Evolutionary conservation across 2,329 filamentous ascomycete genomes (phyloP), one percentile per base, ranked within the genome.

Genomic region (Pestalotiopsis sp.): DNA sequence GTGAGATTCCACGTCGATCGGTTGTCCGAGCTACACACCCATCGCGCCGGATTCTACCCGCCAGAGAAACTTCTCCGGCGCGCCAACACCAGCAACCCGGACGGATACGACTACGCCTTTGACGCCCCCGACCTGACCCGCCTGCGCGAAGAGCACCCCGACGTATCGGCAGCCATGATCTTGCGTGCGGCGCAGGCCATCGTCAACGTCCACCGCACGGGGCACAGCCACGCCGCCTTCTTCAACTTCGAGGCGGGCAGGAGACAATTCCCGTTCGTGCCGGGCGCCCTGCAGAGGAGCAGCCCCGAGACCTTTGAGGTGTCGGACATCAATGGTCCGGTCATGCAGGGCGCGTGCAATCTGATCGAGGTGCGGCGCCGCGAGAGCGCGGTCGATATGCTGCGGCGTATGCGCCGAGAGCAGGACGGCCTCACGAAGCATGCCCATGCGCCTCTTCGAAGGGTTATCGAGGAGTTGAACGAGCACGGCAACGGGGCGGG

Each of bases 211-310:
- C 58, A 61, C 13, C 58, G 58, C 58, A 61, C 58, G 3, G 9
- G 27, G 4, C 58, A 61, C 17, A 61, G 58, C 58, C 58, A 61
- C 31, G 58, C 58, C 14, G 58, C 58, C 3, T 61, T 61, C 13
- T 61, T 20, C 14, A 61, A 61, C 27, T 61, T 61, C 14, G 58
- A 61, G 5, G 58, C 58, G 1, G 58, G 58, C 1, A 61, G 58
- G 27, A 61, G 58, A 61, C 58, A 61, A 13, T 61, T 61, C 58
- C 58, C 58, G 12, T 61, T 61, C 27, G 23, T 61, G 58, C 58
- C 58, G 14, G 17, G 7, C 13, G 58, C 58, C n/a, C 4, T 61
- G 7, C 58, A 61, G 27, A 31, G 4, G 31, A 36, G 12, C 17
- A 36, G 12, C 27, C 58, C 58, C 6, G 58, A 38, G 12, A n/a